Evolutionary conservation across 2,329 filamentous ascomycete genomes (phyloP).

Genomic region (Apiospora phragmitis): DNA sequence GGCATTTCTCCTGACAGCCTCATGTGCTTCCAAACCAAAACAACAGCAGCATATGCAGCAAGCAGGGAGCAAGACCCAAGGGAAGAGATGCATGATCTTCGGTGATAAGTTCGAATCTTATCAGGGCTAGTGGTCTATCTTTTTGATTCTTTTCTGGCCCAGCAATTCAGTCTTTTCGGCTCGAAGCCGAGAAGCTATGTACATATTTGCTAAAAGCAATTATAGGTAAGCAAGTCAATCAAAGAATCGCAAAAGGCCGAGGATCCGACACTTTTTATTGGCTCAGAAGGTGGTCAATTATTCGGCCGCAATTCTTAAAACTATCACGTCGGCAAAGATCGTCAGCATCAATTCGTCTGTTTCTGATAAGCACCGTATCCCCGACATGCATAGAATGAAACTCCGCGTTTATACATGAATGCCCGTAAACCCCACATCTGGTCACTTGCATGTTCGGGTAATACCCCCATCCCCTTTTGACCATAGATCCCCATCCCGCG

Average conservation of each 20-base stretch:
- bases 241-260: neutral
- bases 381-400: neutral
- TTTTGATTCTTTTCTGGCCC: neutral
- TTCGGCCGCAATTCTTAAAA: neutral
- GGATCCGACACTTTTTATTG: neutral
- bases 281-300: neutral
- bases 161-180: neutral
- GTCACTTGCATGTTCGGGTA: neutral
- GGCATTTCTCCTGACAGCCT: neutral
- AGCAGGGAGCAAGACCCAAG: no score
- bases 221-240: neutral
- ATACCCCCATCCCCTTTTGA: neutral
- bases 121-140: no score
- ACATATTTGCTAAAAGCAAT: neutral
- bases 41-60: neutral
- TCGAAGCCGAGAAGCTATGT: neutral
- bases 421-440: neutral
- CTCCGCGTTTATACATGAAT: neutral
- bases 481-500: neutral
- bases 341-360: neutral
- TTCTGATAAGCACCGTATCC: neutral
- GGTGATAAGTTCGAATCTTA: no score
- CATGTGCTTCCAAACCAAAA: neutral
- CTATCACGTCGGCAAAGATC: neutral
- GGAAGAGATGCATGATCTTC: no score